Evolutionary conservation across 352 stramenopile genomes (phyloP).

Genomic region (Pythium dissimile): DNA sequence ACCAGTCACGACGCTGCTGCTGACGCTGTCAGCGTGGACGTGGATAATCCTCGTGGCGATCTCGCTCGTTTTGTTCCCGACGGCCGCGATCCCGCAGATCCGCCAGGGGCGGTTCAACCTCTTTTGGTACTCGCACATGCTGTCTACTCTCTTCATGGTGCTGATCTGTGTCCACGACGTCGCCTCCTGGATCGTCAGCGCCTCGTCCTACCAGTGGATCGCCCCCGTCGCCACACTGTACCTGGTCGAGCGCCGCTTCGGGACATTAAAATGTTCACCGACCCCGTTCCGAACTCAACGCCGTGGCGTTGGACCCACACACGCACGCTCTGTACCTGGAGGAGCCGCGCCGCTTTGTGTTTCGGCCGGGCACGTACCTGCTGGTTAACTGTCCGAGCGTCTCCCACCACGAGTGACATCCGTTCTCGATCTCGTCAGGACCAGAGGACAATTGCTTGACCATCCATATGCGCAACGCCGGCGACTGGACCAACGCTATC

Average conservation of each 20-base stretch:
- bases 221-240: slow-evolving; percentile 3
- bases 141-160: not conserved
- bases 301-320: not conserved
- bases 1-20: slow-evolving; percentile 1
- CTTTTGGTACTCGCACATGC: slow-evolving; percentile 8
- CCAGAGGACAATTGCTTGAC: slow-evolving; percentile 36
- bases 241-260: slow-evolving; percentile 13
- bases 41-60: not conserved
- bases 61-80: not conserved
- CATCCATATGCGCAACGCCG: slow-evolving; percentile 31
- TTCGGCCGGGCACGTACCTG: slow-evolving; percentile 33
- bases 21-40: not conserved
- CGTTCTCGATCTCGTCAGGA: slow-evolving; percentile 85
- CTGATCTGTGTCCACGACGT: slow-evolving; percentile 3
- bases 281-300: not conserved
- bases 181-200: slow-evolving; percentile 4
- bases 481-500: slow-evolving; percentile 30
- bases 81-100: not conserved
- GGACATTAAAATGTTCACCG: not conserved
- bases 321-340: slow-evolving; percentile 6
- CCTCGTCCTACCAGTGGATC: slow-evolving; percentile 11
- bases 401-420: slow-evolving; percentile 74
- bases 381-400: slow-evolving; percentile 47
- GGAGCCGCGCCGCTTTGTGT: slow-evolving; percentile 13
- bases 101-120: slow-evolving; percentile 3